Evolutionary conservation across 441 rosid genomes (phyloP), one percentile per base, ranked within the genome.

Genomic region (Eruca vesicaria): DNA sequence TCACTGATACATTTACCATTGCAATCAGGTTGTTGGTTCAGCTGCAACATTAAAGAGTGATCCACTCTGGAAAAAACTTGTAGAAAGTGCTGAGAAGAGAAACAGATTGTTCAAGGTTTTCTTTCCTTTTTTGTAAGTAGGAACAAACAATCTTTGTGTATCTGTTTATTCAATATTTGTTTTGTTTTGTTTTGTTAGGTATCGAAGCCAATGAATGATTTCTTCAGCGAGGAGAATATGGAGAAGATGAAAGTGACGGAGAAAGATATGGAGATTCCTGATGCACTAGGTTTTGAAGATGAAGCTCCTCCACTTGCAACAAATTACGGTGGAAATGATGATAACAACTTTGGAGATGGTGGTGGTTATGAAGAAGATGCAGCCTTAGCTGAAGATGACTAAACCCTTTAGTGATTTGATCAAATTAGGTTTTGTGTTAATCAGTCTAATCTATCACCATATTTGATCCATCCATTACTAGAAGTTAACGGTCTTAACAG

Each of bases 1-100:
- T 58, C 23, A 36, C 11, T 38, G 56, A 50, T 50, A 11, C 23
- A 50, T 48, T 35, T 50, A 48, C 18, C 18, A 41, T 10, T 66
- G 20, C 23, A 28, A 69, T 63, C 60, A 95, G 98, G 99, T 95
- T 7, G 95, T 95, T 50, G 99, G 99, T 29, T 91, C 92, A 66
- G 97, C 98, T 66, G 78, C 85, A 71, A 87, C 99, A 12, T 75
- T 95, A 81, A 87, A 74, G 82, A 79, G 63, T 2, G 94, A 95
- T 67, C 82, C 92, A 67, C 95, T 90, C 58, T 93, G 98, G 99
- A 87, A 77, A 64, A 90, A 83, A 82, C 84, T 95, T 9, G 72
- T 93, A 3, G 88, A 83, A 81, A 90, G 91, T 85, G 98, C 99
- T 7, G 90, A 88, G 78, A 76, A 73, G 79, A 81, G 89, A 72